phyloP scores from a whole-genome alignment of 768 basidiomycete genomes.

The Boletales sp. region DNA sequence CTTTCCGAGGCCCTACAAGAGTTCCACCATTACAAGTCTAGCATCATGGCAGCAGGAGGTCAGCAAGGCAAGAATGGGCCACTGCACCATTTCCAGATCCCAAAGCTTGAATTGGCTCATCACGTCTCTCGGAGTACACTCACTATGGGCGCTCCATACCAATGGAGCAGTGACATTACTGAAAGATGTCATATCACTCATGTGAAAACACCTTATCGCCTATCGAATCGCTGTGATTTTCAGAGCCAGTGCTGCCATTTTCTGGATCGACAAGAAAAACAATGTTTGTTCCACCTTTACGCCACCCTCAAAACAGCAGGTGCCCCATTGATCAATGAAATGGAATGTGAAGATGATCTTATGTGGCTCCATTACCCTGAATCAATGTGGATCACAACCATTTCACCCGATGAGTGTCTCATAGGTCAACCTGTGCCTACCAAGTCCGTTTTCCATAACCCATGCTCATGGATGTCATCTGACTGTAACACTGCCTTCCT shows the following conservation, averaged over 20 bases:
- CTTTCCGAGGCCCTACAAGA: constrained; percentile 1
- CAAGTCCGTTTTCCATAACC: no score
- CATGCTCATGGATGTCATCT: no score
- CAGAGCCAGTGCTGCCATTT: constrained; percentile 6
- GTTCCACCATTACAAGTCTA: constrained; percentile 9
- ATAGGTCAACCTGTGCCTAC: no score
- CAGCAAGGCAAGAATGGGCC: constrained; percentile 3
- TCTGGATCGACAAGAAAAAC: constrained; percentile 6
- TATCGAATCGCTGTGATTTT: background rate
- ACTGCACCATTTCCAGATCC: constrained; percentile 3
- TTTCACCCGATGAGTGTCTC: no score
- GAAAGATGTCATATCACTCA: constrained; percentile 9
- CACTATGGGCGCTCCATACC: constrained; percentile 24
- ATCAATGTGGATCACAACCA: no score
- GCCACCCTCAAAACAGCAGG: background rate
- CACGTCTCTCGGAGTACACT: constrained; percentile 18
- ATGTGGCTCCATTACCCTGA: constrained; percentile 1
- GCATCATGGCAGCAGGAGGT: constrained; percentile 4
- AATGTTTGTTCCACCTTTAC: constrained; percentile 1
- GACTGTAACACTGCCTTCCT: no score
- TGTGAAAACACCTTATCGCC: constrained; percentile 1
- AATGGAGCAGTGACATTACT: constrained; percentile 13
- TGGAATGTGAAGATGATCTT: background rate
- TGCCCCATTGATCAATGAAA: background rate
- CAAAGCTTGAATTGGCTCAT: constrained; percentile 23